phyloP scores from a whole-genome alignment of 2,329 filamentous ascomycete species.

The Aspergillus persii region DNA sequence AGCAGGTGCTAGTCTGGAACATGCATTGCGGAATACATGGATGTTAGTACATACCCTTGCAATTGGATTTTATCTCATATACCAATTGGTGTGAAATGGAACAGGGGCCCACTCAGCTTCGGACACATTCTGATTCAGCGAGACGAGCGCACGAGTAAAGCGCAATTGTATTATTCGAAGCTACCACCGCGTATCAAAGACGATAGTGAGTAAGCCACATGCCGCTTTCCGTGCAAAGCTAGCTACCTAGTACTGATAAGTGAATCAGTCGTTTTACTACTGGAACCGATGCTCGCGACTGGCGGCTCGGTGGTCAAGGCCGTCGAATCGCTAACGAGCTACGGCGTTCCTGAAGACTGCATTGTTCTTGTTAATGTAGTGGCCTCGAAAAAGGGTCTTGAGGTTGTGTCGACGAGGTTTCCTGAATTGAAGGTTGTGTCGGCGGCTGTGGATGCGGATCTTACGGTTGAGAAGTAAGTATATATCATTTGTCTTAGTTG shows the following conservation, averaged over 20 bases:
- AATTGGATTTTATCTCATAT: no score
- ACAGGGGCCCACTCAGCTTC: conserved; percentile 28
- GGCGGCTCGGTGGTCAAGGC: conserved; percentile 19
- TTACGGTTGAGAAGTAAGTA: conserved; percentile 17
- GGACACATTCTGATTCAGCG: conserved; percentile 36
- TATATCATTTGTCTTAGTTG: neutral
- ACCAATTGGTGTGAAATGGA: neutral
- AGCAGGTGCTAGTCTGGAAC: conserved; percentile 33
- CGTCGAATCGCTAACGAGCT: conserved; percentile 10
- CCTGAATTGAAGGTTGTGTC: conserved; percentile 23
- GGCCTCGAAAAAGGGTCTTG: conserved; percentile 24
- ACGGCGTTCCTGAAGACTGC: conserved; percentile 20
- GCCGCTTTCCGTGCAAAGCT: neutral
- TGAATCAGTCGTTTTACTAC: conserved; percentile 13
- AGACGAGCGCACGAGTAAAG: conserved; percentile 29
- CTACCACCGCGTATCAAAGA: conserved; percentile 23
- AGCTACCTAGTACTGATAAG: no score
- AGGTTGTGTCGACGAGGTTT: conserved; percentile 18
- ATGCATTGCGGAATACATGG: conserved; percentile 26
- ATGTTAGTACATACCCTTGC: conserved; percentile 15
- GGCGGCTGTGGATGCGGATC: conserved; percentile 16
- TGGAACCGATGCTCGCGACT: conserved; percentile 21
- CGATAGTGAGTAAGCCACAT: conserved; percentile 12
- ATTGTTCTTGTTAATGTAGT: conserved; percentile 32
- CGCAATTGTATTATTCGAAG: conserved; percentile 31